Percentiles rank a stretch among this genome's conserved stretches.
Conservation (phyloP, 495 filamentous ascomycete species). For the Cladorrhinum samala region DNA sequence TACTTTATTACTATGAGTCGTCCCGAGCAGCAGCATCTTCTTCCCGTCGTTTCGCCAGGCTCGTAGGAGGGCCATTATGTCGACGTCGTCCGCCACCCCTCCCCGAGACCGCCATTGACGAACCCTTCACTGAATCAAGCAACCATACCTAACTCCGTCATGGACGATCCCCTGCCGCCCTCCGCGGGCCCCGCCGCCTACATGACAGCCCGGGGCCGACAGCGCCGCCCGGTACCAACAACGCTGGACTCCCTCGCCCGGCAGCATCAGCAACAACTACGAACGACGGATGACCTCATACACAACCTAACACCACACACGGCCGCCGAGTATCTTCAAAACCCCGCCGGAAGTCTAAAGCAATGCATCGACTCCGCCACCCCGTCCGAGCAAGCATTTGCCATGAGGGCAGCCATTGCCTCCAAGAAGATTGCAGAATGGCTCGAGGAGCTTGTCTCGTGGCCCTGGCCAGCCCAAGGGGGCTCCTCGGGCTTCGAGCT, state of each 20-base stretch:
- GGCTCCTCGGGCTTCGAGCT: conserved; percentile 51
- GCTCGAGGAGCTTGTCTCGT: conserved; percentile 67
- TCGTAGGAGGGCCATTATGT: conserved; percentile 26
- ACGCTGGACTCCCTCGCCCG: conserved; percentile 25
- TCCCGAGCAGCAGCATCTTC: conserved; percentile 10
- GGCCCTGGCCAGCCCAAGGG: conserved; percentile 63
- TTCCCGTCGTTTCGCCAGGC: conserved; percentile 18
- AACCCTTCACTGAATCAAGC: neutral
- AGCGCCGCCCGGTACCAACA: conserved; percentile 9
- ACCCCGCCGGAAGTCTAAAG: conserved; percentile 51
- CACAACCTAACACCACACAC: conserved; percentile 36
- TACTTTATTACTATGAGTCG: conserved; percentile 13
- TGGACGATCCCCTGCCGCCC: conserved; percentile 25
- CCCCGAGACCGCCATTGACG: conserved; percentile 10
- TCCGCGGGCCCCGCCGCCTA: conserved; percentile 15
- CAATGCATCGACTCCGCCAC: conserved; percentile 62
- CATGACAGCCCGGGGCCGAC: conserved; percentile 20
- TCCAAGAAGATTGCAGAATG: conserved; percentile 69
- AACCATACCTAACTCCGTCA: conserved; percentile 4
- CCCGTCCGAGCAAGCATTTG: conserved; percentile 61
- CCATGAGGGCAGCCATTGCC: conserved; percentile 65
- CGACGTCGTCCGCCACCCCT: conserved; percentile 20
- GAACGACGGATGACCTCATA: conserved; percentile 38
- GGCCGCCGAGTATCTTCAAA: conserved; percentile 38
- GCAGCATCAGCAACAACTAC: conserved; percentile 31